Conservation (phyloP, 2,329 filamentous ascomycete genomes). For the Trichocomaceae sp. region DNA sequence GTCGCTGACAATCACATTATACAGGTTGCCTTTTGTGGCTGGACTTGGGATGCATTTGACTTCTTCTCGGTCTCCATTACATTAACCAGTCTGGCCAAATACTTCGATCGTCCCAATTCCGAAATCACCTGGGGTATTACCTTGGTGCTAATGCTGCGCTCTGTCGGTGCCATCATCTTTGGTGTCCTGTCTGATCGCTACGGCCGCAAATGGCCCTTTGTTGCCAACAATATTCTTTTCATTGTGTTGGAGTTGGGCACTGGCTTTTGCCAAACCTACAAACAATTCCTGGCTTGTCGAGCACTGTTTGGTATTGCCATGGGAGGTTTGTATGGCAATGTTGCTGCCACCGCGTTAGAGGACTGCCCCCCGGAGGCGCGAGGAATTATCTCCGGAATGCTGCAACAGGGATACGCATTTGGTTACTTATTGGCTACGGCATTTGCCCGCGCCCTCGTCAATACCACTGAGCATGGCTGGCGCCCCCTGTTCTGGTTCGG, state of each 20-base stretch:
- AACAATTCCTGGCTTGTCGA: conserved; percentile 53
- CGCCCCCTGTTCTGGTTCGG: conserved; percentile 86
- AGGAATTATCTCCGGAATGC: conserved; percentile 55
- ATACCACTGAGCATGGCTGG: conserved; percentile 75
- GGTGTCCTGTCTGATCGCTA: conserved; percentile 44
- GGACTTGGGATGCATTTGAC: conserved; percentile 54
- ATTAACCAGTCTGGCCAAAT: conserved; percentile 46
- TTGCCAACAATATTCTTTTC: conserved; percentile 56
- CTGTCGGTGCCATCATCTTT: conserved; percentile 43
- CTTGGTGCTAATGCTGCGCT: conserved; percentile 49
- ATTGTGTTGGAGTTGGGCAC: conserved; percentile 56
- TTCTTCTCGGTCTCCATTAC: conserved; percentile 58
- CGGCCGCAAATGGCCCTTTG: conserved; percentile 54
- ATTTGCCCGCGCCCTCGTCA: conserved; percentile 44
- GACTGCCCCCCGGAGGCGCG: conserved; percentile 54
- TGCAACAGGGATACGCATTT: conserved; percentile 60
- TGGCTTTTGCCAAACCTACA: conserved; percentile 53
- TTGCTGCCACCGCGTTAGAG: conserved; percentile 56
- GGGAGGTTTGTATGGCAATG: conserved; percentile 58
- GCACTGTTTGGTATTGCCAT: conserved; percentile 59
- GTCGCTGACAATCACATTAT: background rate
- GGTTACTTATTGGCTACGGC: conserved; percentile 57
- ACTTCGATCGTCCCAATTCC: conserved; percentile 49
- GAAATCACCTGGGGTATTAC: conserved; percentile 56
- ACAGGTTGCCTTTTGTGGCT: conserved; percentile 41